Evolutionary conservation across 225 moss, liverwort and hornwort genomes (phyloP), one percentile per base, ranked within the genome.

Genomic region (Bryum argenteum): DNA sequence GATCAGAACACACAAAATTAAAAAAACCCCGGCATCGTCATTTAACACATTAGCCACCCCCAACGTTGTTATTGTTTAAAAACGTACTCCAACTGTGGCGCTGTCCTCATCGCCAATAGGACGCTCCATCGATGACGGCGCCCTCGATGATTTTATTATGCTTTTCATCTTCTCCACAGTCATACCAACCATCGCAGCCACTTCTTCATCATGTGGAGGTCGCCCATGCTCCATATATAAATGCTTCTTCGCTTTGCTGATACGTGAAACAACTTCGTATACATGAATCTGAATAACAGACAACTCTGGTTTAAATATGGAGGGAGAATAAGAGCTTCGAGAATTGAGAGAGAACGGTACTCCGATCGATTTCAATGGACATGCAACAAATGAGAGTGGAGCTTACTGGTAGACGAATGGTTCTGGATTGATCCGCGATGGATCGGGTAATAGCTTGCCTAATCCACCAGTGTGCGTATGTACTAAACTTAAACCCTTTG

Each of bases 401-500:
- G 74, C 85, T 75, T 67, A 91, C 86, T 28, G 95, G 95, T 63
- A 95, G 82, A 48, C 93, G 95, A 59, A 95, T 81, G 61, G 65
- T 93, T 67, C 95, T 84, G 66, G 93, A 93, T 67, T 93, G 91
- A 75, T 91, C 86, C 8, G 88, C 91, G 78, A 95, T 93, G 67
- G 96, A 83, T 68, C 95, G 80, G 5, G 91, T 93, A 10, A 96
- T 80, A 67, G 95, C 95, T 77, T 95, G 93, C 61, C 93, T 87
- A 78, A 95, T 95, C 95, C 93, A 95, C 91, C 95, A 95, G 58
- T 92, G 89, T 10, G 91, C 95, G 47, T 95, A 95, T 10, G 95
- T 95, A 70, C 89, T 92, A 54, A 95, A 91, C 83, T 95, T 95
- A 63, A 88, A 95, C 1, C 95, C 95, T 63, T 82, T 85, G 3